Conservation (phyloP, 2,329 filamentous ascomycete species). For the Xylaria arbuscula region DNA sequence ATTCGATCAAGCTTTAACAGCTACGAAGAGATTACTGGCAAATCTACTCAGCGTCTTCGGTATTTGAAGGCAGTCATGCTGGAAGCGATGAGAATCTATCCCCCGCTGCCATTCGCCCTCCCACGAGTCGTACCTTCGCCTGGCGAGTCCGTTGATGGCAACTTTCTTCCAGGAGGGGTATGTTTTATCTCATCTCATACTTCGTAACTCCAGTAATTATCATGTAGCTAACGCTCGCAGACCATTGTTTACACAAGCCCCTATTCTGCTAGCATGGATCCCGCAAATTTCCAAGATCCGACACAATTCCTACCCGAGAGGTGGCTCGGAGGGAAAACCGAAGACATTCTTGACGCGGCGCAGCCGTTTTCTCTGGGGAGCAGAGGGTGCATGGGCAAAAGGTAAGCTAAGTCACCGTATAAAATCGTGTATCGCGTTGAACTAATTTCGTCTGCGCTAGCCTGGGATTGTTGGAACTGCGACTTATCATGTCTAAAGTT, state of each 20-base stretch:
- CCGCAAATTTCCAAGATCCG: constrained; percentile 33
- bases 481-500: constrained; percentile 28
- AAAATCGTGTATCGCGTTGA: not conserved
- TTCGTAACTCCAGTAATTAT: not conserved
- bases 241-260: constrained; percentile 38
- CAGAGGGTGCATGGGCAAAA: constrained; percentile 36
- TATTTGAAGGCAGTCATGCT: constrained; percentile 36
- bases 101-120: constrained; percentile 35
- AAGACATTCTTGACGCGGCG: constrained; percentile 37
- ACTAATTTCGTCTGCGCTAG: constrained; percentile 6
- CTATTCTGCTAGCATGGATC: constrained; percentile 36
- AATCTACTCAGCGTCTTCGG: constrained; percentile 20
- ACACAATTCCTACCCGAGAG: constrained; percentile 38
- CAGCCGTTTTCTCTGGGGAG: constrained; percentile 33
- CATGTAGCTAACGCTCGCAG: constrained; percentile 22
- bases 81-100: constrained; percentile 39
- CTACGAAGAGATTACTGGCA: constrained; percentile 35
- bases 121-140: constrained; percentile 35
- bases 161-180: constrained; percentile 40
- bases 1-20: constrained; percentile 34
- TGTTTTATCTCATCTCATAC: constrained; percentile 4
- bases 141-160: constrained; percentile 36
- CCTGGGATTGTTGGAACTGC: constrained; percentile 35
- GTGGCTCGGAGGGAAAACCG: constrained; percentile 34
- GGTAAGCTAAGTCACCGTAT: constrained; percentile 21